Conservation (phyloP, 371 early-diverging fungal genomes). For the Mortierella sp. region DNA sequence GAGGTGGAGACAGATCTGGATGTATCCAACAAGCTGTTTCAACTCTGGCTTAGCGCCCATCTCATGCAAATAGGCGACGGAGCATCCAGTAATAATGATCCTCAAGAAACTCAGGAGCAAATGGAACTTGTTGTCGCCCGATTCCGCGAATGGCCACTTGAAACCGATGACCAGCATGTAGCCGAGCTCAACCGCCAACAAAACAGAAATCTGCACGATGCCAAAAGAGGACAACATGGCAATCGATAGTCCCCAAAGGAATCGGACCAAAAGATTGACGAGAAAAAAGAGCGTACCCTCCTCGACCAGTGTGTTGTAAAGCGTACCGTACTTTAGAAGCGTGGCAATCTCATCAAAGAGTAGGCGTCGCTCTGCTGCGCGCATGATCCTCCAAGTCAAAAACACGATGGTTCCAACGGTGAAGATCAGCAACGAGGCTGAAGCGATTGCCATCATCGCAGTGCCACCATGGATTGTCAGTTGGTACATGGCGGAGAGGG, state of each 20-base stretch:
- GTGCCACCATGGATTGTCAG: slow-evolving; percentile 32
- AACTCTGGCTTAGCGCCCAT: slow-evolving; percentile 13
- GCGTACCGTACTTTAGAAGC: slow-evolving; percentile 60
- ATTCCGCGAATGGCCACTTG: slow-evolving; percentile 47
- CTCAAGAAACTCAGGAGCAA: slow-evolving; percentile 25
- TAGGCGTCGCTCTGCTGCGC: slow-evolving; percentile 13
- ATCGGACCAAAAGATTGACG: slow-evolving; percentile 48
- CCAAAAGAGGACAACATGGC: slow-evolving; percentile 48
- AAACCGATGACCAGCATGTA: slow-evolving; percentile 49
- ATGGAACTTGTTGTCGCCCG: slow-evolving; percentile 49
- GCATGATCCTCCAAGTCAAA: slow-evolving; percentile 41
- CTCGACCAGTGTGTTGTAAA: slow-evolving; percentile 64
- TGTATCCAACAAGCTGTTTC: slow-evolving; percentile 40
- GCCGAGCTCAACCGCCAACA: slow-evolving; percentile 40
- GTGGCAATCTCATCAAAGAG: slow-evolving; percentile 58
- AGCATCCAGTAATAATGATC: slow-evolving; percentile 42
- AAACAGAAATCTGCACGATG: slow-evolving; percentile 36
- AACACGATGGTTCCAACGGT: slow-evolving; percentile 31
- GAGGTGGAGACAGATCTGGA: slow-evolving; percentile 46
- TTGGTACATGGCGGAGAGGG: slow-evolving; percentile 53
- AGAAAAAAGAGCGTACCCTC: slow-evolving; percentile 62
- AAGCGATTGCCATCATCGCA: slow-evolving; percentile 26
- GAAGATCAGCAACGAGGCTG: slow-evolving; percentile 28
- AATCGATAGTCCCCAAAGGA: slow-evolving; percentile 43
- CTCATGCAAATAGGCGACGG: slow-evolving; percentile 30